Percentiles rank a stretch among this genome's conserved stretches.
These are phyloP conservation scores for sunflower (Helianthus annuus) DNA, from an alignment of 129 eudicot species.

Conservation along the genomic window DNA sequence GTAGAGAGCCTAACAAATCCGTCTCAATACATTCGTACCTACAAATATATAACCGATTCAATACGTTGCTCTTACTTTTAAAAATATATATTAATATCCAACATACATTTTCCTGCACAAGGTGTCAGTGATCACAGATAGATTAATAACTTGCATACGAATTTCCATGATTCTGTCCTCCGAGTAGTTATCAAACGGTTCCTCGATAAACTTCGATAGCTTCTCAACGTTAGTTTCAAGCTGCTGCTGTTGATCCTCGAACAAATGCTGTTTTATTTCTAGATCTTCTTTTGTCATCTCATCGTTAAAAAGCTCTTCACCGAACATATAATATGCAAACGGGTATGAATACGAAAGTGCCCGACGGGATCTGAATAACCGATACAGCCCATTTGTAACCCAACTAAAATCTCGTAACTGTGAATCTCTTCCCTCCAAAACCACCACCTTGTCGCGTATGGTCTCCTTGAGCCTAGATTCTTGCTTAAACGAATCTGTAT, in stretches of 20 bases:
- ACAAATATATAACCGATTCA: slow-evolving; percentile 24
- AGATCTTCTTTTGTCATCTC: slow-evolving; percentile 80
- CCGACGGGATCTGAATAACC: slow-evolving; percentile 87
- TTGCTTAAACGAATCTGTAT: slow-evolving; percentile 87
- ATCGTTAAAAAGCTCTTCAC: slow-evolving; percentile 78
- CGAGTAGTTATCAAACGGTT: slow-evolving; percentile 67
- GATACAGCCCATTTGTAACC: slow-evolving; percentile 86
- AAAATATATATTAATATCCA: neutral
- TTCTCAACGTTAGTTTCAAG: slow-evolving; percentile 92
- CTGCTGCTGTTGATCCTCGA: slow-evolving; percentile 98
- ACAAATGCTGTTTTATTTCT: slow-evolving; percentile 84
- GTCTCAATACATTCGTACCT: slow-evolving; percentile 97
- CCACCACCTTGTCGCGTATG: slow-evolving; percentile 56
- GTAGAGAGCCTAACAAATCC: slow-evolving; percentile 80
- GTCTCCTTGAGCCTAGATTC: slow-evolving; percentile 80
- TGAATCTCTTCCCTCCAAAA: slow-evolving; percentile 64
- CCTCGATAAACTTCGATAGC: slow-evolving; percentile 77
- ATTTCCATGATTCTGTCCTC: slow-evolving; percentile 59
- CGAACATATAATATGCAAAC: slow-evolving; percentile 96
- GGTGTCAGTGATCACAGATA: slow-evolving; percentile 74
- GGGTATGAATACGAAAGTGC: slow-evolving; percentile 93
- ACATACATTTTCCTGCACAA: slow-evolving; percentile 96
- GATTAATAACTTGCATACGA: slow-evolving; percentile 83
- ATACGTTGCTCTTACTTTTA: slow-evolving; percentile 19
- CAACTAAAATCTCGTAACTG: slow-evolving; percentile 80